phyloP scores from a whole-genome alignment of 2,329 filamentous ascomycete genomes.

The Colletotrichum sp. region DNA sequence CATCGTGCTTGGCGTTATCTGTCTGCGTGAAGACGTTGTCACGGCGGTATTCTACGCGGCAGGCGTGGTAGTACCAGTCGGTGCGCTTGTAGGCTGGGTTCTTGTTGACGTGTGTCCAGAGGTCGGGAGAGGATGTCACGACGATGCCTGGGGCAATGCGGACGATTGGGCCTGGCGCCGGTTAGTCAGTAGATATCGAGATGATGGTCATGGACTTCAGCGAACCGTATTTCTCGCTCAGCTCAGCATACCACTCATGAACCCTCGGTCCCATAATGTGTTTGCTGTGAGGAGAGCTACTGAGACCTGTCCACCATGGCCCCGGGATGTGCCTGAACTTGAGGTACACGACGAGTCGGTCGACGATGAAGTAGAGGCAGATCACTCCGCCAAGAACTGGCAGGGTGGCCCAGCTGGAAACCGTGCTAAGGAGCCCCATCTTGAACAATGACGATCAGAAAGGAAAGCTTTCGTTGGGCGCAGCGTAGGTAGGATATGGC shows the following conservation, averaged over 20 bases:
- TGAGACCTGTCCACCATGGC: conserved; percentile 24
- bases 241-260: conserved; percentile 30
- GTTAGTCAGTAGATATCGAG: neutral
- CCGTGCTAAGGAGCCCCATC: neutral
- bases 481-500: neutral
- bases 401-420: neutral
- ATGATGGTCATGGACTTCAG: conserved; percentile 17
- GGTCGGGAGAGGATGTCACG: conserved; percentile 52
- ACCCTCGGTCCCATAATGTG: conserved; percentile 24
- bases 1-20: conserved; percentile 51
- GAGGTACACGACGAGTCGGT: neutral
- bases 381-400: neutral
- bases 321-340: conserved; percentile 28
- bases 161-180: conserved; percentile 32
- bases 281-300: conserved; percentile 27
- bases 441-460: neutral
- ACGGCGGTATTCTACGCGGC: conserved; percentile 51
- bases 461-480: too few species aligned
- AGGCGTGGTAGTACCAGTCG: conserved; percentile 49
- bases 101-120: conserved; percentile 48
- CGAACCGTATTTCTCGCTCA: conserved; percentile 31
- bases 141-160: conserved; percentile 50
- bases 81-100: conserved; percentile 45
- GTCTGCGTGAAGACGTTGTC: conserved; percentile 60
- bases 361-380: neutral